Evolutionary conservation across 2,329 filamentous ascomycete species (phyloP).

Genomic region (Sarocladium kiliense): DNA sequence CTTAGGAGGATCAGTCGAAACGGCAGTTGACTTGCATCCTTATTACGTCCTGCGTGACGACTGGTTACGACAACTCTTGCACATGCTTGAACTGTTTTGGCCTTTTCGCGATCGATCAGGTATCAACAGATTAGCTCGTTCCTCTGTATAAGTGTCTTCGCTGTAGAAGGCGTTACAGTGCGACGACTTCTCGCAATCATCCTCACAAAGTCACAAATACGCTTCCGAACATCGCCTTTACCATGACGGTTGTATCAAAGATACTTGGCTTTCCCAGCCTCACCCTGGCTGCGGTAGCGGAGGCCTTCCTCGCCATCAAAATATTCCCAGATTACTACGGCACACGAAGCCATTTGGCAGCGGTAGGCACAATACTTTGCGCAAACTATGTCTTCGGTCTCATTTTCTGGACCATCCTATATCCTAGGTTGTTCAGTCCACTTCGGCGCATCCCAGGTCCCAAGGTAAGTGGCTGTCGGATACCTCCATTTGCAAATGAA

Average conservation of each 20-base stretch:
- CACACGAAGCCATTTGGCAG: constrained; percentile 13
- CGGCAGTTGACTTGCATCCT: too few relatives aligned
- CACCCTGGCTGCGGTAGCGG: constrained; percentile 17
- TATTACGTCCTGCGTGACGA: too few relatives aligned
- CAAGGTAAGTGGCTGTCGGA: constrained; percentile 7
- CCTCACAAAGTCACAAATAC: too few relatives aligned
- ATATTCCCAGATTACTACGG: constrained; percentile 17
- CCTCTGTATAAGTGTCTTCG: too few relatives aligned
- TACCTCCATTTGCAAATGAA: background rate
- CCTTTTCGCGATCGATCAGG: too few relatives aligned
- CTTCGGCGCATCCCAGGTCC: constrained; percentile 12
- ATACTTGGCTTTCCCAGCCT: constrained; percentile 20
- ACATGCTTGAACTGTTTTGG: too few relatives aligned
- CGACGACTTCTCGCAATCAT: too few relatives aligned
- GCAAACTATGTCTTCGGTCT: constrained; percentile 12
- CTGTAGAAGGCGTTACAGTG: too few relatives aligned
- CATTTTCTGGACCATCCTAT: constrained; percentile 12
- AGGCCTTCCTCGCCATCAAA: constrained; percentile 23
- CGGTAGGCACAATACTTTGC: constrained; percentile 10
- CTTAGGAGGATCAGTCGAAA: too few relatives aligned
- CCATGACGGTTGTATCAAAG: constrained; percentile 10
- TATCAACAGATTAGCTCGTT: too few relatives aligned
- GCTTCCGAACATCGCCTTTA: background rate
- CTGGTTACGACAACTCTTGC: too few relatives aligned
- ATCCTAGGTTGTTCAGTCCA: constrained; percentile 13